Conservation (phyloP, 768 basidiomycete genomes). For the Favolaschia claudopus region DNA sequence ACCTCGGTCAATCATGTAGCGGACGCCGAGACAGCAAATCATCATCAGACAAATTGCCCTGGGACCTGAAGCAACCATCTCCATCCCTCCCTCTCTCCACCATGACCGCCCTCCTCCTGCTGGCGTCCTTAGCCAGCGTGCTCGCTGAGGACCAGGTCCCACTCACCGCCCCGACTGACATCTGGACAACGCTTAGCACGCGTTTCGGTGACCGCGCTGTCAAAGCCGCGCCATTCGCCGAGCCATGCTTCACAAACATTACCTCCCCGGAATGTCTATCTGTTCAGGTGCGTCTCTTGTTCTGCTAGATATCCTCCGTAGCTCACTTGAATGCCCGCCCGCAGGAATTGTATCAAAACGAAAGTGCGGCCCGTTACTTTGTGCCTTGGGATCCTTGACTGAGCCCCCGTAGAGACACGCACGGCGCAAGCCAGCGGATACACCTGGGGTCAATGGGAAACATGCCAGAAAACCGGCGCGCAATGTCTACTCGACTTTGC, state of each 20-base stretch:
- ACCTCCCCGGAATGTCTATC: constrained; percentile 15
- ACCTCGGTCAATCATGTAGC: no score
- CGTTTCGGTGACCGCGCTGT: constrained; percentile 19
- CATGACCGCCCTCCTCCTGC: constrained; percentile 10
- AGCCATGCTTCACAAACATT: constrained; percentile 21
- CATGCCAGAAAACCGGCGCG: constrained; percentile 54
- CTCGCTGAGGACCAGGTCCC: constrained; percentile 11
- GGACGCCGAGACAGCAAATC: no score
- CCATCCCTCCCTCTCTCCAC: not conserved
- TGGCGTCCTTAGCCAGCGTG: not conserved
- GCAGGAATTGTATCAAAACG: constrained; percentile 22
- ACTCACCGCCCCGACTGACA: constrained; percentile 8
- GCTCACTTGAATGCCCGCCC: not conserved
- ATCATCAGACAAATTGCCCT: constrained; percentile 1
- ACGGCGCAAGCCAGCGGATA: constrained; percentile 33
- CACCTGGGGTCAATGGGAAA: constrained; percentile 59
- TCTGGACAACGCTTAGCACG: constrained; percentile 10
- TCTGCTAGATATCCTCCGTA: not conserved
- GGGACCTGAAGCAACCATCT: no score
- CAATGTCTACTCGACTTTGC: constrained; percentile 56
- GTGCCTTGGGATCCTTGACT: not conserved
- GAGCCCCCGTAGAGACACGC: constrained; percentile 6
- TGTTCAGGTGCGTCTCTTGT: constrained; percentile 4
- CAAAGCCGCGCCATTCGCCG: constrained; percentile 14
- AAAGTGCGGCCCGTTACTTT: not conserved